phyloP scores from a whole-genome alignment of 2,329 filamentous ascomycete genomes.

The Trichoderma brevicompactum region DNA sequence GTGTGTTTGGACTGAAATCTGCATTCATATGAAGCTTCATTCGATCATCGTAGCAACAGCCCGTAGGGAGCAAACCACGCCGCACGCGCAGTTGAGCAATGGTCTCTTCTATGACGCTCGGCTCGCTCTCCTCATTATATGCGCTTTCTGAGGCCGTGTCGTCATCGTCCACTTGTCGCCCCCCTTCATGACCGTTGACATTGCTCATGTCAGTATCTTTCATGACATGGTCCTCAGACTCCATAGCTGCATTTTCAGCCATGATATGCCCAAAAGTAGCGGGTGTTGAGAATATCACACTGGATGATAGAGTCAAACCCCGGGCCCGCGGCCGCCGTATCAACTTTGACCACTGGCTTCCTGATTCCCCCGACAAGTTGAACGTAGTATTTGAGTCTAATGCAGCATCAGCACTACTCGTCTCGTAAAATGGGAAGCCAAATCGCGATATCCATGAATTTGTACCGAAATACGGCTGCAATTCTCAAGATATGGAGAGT shows the following conservation, averaged over 20 bases:
- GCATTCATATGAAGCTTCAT: conserved; percentile 96
- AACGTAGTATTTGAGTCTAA: background rate
- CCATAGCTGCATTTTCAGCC: conserved; percentile 42
- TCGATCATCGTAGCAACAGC: conserved; percentile 86
- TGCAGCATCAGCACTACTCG: conserved; percentile 5
- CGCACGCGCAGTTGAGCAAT: conserved; percentile 47
- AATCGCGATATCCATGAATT: background rate
- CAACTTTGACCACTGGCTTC: conserved; percentile 3
- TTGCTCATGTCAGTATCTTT: conserved; percentile 45
- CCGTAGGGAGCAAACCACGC: conserved; percentile 66
- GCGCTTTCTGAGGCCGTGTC: conserved; percentile 42
- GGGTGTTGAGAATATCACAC: background rate
- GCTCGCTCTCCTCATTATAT: conserved; percentile 43
- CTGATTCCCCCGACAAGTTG: background rate
- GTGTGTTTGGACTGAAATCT: conserved; percentile 71
- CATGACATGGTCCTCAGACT: conserved; percentile 51
- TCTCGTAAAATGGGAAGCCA: background rate
- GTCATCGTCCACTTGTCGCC: conserved; percentile 35
- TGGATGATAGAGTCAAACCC: background rate
- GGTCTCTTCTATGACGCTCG: conserved; percentile 45
- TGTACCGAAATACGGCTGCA: background rate
- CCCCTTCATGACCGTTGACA: conserved; percentile 30
- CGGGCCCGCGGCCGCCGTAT: conserved; percentile 1
- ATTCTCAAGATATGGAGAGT: background rate
- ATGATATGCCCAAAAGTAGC: conserved; percentile 11